Evolutionary conservation across 169 alveolate genomes (phyloP).

Genomic region (Babesia caballi): DNA sequence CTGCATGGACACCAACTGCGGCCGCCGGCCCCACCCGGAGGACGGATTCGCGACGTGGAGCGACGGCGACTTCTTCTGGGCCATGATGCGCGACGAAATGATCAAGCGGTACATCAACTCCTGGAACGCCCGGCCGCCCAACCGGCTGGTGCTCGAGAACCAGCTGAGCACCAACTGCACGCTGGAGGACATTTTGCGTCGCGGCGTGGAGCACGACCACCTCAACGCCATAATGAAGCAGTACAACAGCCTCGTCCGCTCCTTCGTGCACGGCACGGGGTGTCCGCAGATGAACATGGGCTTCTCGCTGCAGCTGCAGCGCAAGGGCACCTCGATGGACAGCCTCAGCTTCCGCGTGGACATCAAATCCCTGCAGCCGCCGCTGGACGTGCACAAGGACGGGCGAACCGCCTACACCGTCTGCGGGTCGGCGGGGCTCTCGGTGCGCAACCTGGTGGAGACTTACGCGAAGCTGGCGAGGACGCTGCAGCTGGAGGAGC

Average conservation of each 20-base stretch:
- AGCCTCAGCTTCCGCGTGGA: slow-evolving; percentile 73
- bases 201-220: slow-evolving; percentile 65
- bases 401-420: slow-evolving; percentile 66
- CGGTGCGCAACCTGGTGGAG: slow-evolving; percentile 47
- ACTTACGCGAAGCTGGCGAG: slow-evolving; percentile 51
- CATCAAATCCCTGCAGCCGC: slow-evolving; percentile 80
- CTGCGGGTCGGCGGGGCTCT: slow-evolving; percentile 52
- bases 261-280: slow-evolving; percentile 62
- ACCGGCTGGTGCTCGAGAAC: slow-evolving; percentile 45
- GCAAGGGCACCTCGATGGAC: slow-evolving; percentile 87
- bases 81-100: slow-evolving; percentile 39
- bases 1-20: neutral
- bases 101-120: slow-evolving; percentile 33
- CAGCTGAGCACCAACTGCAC: slow-evolving; percentile 27
- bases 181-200: slow-evolving; percentile 39
- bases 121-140: slow-evolving; percentile 66
- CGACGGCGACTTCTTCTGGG: slow-evolving; percentile 38
- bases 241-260: slow-evolving; percentile 29
- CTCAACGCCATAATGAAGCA: slow-evolving; percentile 29
- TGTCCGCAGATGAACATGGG: slow-evolving; percentile 75
- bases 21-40: too few species aligned
- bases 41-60: neutral
- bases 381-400: slow-evolving; percentile 62
- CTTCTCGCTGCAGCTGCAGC: slow-evolving; percentile 78
- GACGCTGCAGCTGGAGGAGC: slow-evolving; percentile 28